phyloP scores from a whole-genome alignment of 2,329 filamentous ascomycete species.

The Rhexocercosporidium sp. region DNA sequence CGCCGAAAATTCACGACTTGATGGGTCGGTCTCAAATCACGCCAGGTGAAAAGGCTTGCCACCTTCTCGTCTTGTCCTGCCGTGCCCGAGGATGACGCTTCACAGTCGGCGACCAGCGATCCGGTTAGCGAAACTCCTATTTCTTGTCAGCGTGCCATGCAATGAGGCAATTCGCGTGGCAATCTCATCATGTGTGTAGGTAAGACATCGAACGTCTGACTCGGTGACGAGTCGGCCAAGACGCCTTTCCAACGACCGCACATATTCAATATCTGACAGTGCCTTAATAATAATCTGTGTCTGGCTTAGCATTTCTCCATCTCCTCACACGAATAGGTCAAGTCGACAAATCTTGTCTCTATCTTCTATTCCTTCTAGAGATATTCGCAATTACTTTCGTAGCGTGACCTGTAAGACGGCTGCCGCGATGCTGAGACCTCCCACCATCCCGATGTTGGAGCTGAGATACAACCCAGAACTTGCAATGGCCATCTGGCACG shows the following conservation, averaged over 20 bases:
- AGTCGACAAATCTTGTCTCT: slow-evolving; percentile 2
- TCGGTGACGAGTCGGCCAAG: slow-evolving; percentile 28
- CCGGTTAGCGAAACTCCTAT: slow-evolving; percentile 21
- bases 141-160: background rate
- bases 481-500: slow-evolving; percentile 54
- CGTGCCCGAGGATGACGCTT: background rate
- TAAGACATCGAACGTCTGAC: slow-evolving; percentile 32
- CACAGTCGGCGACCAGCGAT: slow-evolving; percentile 16
- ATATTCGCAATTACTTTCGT: slow-evolving; percentile 24
- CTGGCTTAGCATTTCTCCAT: background rate
- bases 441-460: slow-evolving; percentile 31
- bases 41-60: background rate
- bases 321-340: background rate
- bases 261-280: slow-evolving; percentile 28
- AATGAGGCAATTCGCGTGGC: background rate
- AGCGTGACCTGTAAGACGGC: slow-evolving; percentile 30
- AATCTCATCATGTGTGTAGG: slow-evolving; percentile 39
- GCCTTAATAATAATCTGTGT: slow-evolving; percentile 27
- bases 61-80: background rate
- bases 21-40: too few species aligned
- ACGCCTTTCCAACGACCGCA: slow-evolving; percentile 20
- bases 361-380: slow-evolving; percentile 21
- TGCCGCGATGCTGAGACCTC: slow-evolving; percentile 30
- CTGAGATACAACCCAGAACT: slow-evolving; percentile 53
- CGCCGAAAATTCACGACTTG: background rate